phyloP scores from a whole-genome alignment of 169 alveolate genomes.

The Theileria orientalis region DNA sequence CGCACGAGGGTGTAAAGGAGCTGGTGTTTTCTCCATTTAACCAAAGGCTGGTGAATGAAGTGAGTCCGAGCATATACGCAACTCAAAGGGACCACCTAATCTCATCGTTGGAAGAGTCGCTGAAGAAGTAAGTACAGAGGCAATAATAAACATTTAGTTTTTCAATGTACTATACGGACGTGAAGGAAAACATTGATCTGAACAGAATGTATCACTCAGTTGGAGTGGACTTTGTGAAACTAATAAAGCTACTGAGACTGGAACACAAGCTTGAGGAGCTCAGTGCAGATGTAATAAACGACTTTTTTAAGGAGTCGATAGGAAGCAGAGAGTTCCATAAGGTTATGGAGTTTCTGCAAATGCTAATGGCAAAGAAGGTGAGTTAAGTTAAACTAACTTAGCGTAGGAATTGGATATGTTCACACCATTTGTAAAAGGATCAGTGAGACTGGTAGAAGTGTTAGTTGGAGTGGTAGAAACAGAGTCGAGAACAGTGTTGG shows the following conservation, averaged over 20 bases:
- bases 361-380: background rate
- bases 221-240: slow-evolving; percentile 34
- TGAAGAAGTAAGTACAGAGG: slow-evolving; percentile 18
- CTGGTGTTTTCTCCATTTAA: slow-evolving; percentile 54
- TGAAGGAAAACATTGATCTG: slow-evolving; percentile 47
- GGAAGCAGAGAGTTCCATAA: slow-evolving; percentile 13
- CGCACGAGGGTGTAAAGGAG: slow-evolving; percentile 24
- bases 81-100: slow-evolving; percentile 18
- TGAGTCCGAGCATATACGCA: slow-evolving; percentile 56
- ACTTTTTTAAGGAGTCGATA: slow-evolving; percentile 13
- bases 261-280: slow-evolving; percentile 37
- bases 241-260: slow-evolving; percentile 36
- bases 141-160: slow-evolving; percentile 9
- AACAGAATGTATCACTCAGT: slow-evolving; percentile 47
- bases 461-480: slow-evolving; percentile 1
- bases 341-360: slow-evolving; percentile 16
- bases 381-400: background rate
- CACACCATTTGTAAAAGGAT: slow-evolving; percentile 43
- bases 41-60: slow-evolving; percentile 20
- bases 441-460: slow-evolving; percentile 35
- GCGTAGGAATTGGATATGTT: slow-evolving; percentile 10
- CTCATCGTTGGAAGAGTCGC: slow-evolving; percentile 30
- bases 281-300: slow-evolving; percentile 21
- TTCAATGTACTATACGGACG: slow-evolving; percentile 43
- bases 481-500: slow-evolving; percentile 39